phyloP scores from a whole-genome alignment of 2,329 filamentous ascomycete genomes.

The Colletotrichum navitas region DNA sequence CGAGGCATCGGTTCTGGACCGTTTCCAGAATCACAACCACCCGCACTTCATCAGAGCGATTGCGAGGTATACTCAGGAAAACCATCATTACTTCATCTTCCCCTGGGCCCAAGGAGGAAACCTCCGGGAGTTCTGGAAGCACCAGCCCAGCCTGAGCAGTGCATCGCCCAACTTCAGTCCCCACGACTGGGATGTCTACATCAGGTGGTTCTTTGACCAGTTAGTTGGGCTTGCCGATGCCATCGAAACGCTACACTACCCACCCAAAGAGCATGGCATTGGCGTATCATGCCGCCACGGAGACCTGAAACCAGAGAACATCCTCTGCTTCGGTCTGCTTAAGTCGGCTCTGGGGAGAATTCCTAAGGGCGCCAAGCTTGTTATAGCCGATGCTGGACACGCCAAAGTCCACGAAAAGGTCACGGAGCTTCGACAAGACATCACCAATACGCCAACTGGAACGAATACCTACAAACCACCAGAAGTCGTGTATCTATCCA shows the following conservation, averaged over 20 bases:
- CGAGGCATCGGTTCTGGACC: not conserved
- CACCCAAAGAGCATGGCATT: not conserved
- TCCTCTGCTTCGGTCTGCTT: not conserved
- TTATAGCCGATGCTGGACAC: not conserved
- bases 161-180: not conserved
- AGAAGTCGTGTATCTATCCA: not conserved
- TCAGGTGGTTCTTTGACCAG: conserved; percentile 2
- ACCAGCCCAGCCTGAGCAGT: not conserved
- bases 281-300: not conserved
- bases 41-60: conserved; percentile 1
- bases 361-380: not conserved
- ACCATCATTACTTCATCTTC: not conserved
- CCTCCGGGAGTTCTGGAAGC: conserved; percentile 1
- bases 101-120: conserved; percentile 4
- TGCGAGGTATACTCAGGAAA: not conserved
- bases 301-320: conserved; percentile 10
- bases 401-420: conserved; percentile 1
- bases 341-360: not conserved
- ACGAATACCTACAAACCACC: not conserved
- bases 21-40: not conserved
- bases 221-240: not conserved
- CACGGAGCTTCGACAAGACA: not conserved
- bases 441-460: not conserved
- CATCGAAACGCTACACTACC: not conserved
- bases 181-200: not conserved